A percentile compares a stretch with the other conserved stretches of the same genome.
These are phyloP conservation scores for Uronychia setigera DNA, from an alignment of 73 alveolate genomes.

Conservation along the genomic window DNA sequence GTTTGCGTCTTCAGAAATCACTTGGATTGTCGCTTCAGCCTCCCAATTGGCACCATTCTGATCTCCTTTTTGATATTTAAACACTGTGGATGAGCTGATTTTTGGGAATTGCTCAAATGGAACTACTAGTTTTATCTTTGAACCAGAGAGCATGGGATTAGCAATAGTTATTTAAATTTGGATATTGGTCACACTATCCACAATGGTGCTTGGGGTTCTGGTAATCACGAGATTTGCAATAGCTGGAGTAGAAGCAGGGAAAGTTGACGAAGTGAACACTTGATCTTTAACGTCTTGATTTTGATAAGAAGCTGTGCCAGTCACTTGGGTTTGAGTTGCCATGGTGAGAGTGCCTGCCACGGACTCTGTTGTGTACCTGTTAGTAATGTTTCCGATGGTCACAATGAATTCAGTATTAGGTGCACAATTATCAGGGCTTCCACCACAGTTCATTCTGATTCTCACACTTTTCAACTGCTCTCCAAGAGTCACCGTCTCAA, in stretches of 20 bases:
- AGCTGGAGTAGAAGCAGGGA: neutral
- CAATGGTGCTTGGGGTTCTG: neutral
- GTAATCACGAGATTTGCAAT: neutral
- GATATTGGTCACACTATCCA: neutral
- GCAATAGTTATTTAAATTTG: neutral
- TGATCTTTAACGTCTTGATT: neutral
- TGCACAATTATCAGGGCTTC: neutral
- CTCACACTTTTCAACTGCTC: neutral
- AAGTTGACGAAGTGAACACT: too few relatives aligned
- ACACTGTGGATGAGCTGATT: constrained; percentile 10
- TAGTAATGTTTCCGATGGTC: neutral
- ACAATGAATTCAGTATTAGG: neutral
- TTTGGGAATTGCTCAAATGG: constrained; percentile 14
- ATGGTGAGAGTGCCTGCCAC: neutral
- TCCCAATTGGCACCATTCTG: constrained; percentile 1
- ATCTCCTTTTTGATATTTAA: constrained; percentile 2
- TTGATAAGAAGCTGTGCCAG: neutral
- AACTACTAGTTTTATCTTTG: neutral
- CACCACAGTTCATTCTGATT: constrained; percentile 17
- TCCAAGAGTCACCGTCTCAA: constrained; percentile 26
- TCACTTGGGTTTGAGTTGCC: neutral
- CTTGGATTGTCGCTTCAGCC: constrained; percentile 7
- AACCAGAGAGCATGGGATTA: constrained; percentile 6
- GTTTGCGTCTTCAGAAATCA: neutral
- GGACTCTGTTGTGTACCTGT: neutral